These are phyloP conservation scores for Backusella tuberculispora DNA, from an alignment of 192 early-diverging fungal species.

Conservation along the genomic window DNA sequence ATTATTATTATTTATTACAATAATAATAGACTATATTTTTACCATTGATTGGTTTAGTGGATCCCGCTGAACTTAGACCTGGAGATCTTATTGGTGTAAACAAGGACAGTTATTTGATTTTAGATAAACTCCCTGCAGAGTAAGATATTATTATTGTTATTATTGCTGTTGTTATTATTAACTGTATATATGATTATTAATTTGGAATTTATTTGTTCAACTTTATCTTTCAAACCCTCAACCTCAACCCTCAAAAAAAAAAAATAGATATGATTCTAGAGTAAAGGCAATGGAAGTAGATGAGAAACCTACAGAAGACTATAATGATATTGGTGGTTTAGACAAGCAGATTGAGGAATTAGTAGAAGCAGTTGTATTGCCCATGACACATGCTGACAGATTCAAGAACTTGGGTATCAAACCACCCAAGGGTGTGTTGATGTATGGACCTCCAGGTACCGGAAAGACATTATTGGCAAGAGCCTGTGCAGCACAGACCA, in stretches of 20 bases:
- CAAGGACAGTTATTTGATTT: conserved; percentile 95
- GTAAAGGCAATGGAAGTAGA: conserved; percentile 99
- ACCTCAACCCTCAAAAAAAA: too few species aligned
- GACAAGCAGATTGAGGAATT: conserved; percentile 89
- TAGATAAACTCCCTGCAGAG: conserved; percentile 96
- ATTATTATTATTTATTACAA: too few species aligned
- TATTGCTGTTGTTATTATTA: neutral
- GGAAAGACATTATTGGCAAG: conserved; percentile 94
- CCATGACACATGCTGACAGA: conserved; percentile 84
- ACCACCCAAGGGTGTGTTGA: conserved; percentile 83
- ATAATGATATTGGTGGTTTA: conserved; percentile 92
- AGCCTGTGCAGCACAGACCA: conserved; percentile 97
- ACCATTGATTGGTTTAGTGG: conserved; percentile 96
- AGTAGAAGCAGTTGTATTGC: conserved; percentile 85
- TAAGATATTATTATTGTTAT: conserved; percentile 43
- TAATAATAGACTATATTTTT: conserved; percentile 80
- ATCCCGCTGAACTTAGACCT: conserved; percentile 85
- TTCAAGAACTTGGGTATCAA: conserved; percentile 89
- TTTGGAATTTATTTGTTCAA: neutral
- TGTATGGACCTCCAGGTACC: conserved; percentile 87
- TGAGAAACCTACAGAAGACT: conserved; percentile 98
- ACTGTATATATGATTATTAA: too few species aligned
- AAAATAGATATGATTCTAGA: conserved; percentile 86
- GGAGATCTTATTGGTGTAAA: conserved; percentile 98
- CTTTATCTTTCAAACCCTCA: too few species aligned